Evolutionary conservation across 1,284 basidiomycete species (phyloP).

Genomic region (Sparassis latifolia): DNA sequence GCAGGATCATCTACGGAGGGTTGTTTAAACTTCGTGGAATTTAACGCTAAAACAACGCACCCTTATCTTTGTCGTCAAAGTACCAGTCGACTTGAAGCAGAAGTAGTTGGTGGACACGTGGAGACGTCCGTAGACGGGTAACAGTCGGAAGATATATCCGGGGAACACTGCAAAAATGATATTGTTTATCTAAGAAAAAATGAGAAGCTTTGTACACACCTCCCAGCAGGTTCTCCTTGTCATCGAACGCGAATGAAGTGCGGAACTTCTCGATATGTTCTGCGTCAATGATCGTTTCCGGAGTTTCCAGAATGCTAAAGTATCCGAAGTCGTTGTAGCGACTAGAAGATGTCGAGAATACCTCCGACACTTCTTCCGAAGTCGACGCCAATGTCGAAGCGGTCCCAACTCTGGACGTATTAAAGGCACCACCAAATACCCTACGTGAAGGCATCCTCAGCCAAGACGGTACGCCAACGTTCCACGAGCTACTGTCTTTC

Average conservation of each 20-base stretch:
- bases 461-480: slow-evolving; percentile 33
- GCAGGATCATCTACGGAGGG: slow-evolving; percentile 79
- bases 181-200: neutral
- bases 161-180: slow-evolving; percentile 60
- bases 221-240: slow-evolving; percentile 80
- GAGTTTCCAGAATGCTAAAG: slow-evolving; percentile 71
- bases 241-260: slow-evolving; percentile 75
- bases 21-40: no score
- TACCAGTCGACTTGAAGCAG: slow-evolving; percentile 83
- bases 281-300: slow-evolving; percentile 52
- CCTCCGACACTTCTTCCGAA: slow-evolving; percentile 38
- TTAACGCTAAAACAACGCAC: slow-evolving; percentile 34
- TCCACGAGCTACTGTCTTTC: slow-evolving; percentile 41
- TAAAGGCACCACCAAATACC: slow-evolving; percentile 24
- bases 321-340: slow-evolving; percentile 50
- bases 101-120: slow-evolving; percentile 86
- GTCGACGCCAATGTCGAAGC: slow-evolving; percentile 12
- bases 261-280: slow-evolving; percentile 74
- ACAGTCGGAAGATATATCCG: slow-evolving; percentile 79
- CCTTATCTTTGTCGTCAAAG: slow-evolving; percentile 70
- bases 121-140: slow-evolving; percentile 82
- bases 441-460: slow-evolving; percentile 34
- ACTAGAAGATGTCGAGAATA: slow-evolving; percentile 38
- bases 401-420: slow-evolving; percentile 10
- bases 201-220: slow-evolving; percentile 44